Conservation (phyloP, 139 green algal species). For the Auxenochlorella protothecoides region DNA sequence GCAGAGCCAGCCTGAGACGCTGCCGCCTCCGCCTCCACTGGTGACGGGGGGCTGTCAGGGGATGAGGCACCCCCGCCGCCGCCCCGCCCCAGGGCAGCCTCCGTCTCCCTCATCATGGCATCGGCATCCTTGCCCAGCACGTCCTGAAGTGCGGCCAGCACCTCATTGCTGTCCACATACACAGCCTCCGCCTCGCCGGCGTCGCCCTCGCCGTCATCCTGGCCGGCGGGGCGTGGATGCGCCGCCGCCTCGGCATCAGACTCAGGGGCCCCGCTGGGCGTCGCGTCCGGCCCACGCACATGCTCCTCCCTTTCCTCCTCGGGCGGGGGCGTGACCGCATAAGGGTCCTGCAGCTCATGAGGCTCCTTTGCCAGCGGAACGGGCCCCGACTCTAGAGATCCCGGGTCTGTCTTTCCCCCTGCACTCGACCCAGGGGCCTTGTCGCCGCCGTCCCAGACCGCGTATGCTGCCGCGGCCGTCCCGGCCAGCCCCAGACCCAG, state of each 20-base stretch:
- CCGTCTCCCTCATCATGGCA: constrained; percentile 5
- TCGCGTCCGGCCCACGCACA: too few relatives aligned
- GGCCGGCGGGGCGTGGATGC: not conserved
- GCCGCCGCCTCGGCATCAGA: too few relatives aligned
- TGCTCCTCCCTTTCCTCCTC: too few relatives aligned
- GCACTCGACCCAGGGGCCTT: not conserved
- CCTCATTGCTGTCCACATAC: constrained; percentile 17
- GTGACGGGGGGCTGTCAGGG: not conserved
- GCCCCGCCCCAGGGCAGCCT: not conserved
- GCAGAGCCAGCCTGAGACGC: not conserved
- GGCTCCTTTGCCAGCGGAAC: too few relatives aligned
- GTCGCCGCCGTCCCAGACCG: not conserved
- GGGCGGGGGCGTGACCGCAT: too few relatives aligned
- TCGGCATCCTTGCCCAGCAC: constrained; percentile 19
- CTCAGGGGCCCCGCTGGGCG: too few relatives aligned
- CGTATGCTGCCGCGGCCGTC: not conserved
- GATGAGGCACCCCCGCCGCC: not conserved
- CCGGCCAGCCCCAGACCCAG: constrained; percentile 6
- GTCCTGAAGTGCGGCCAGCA: constrained; percentile 18
- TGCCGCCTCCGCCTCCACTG: not conserved
- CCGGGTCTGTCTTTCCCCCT: not conserved
- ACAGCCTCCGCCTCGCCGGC: constrained; percentile 2
- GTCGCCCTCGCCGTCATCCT: not conserved
- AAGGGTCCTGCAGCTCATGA: too few relatives aligned
- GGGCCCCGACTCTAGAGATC: too few relatives aligned